Base-by-base conservation (phyloP, 208 protist species). In the Lotmaria passim region DNA sequence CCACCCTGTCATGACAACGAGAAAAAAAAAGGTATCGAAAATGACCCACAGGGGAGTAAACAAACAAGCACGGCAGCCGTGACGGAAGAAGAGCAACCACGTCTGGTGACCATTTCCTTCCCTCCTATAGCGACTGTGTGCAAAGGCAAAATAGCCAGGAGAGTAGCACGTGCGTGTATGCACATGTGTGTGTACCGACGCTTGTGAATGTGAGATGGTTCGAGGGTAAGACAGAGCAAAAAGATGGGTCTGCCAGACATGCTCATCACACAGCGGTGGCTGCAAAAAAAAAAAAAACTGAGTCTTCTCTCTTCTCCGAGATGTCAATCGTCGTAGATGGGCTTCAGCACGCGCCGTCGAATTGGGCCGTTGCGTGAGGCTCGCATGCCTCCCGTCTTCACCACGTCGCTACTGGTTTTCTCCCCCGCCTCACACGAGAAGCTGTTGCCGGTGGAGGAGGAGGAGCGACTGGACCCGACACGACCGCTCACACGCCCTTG, bases 271-370 rank as follows among this genome's bases (percentile, higher is more conserved):
- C 41, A 4, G 5, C 11, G n/a, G n/a, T 46, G 11, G 10, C 6
- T 4, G n/a, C 14, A 4, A 15, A 3, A 46, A n/a, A n/a, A n/a
- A n/a, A n/a, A n/a, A n/a, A n/a, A n/a, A n/a, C n/a, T n/a, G n/a
- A n/a, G 15, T 19, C 17, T 7, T 38, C 39, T 24, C 21, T 57
- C 15, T 57, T 15, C 15, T 46, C 15, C 41, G 15, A 10, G 15
- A 6, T 46, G 7, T 74, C 69, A 74, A 36, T 74, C 69, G 26
- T 74, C 69, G 41, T 51, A 74, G 30, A 74, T 36, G 17, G 23
- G 31, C 26, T 61, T 74, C 8, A 74, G 41, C 24, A 67, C 59
- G 0, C 69, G 69, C 4, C 57, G 33, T 0, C 69, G 57, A 3
- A 55, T 47, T 0, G 51, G 69, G 19, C 58, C 59, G 28, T 44